Evolutionary conservation across 305 asterid genomes (phyloP).

Genomic region (Solanum hybrid): DNA sequence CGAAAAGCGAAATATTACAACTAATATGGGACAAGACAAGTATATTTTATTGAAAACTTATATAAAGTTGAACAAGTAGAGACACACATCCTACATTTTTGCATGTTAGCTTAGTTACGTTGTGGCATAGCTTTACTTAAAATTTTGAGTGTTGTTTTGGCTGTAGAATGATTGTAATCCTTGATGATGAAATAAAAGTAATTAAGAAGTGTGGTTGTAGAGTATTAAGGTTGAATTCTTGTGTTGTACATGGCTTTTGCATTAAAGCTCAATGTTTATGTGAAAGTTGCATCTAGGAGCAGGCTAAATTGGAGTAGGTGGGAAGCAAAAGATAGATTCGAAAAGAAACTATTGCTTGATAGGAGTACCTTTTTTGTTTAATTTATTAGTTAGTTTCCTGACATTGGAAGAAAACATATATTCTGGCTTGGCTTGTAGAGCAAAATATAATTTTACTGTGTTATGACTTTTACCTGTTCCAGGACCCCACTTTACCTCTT

Average conservation of each 20-base stretch:
- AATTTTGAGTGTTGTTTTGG: not conserved
- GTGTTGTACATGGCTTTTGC: not conserved
- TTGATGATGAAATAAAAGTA: not conserved
- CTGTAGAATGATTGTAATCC: not conserved
- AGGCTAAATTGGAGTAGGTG: not conserved
- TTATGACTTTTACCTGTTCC: not conserved
- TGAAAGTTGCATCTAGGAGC: not conserved
- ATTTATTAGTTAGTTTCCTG: not conserved
- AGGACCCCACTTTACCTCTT: not conserved
- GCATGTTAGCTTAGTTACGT: not conserved
- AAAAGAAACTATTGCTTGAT: not conserved
- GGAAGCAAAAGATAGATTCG: not conserved
- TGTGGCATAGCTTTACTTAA: not conserved
- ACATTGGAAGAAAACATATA: slow-evolving; percentile 1
- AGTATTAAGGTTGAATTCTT: not conserved
- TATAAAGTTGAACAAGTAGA: not conserved
- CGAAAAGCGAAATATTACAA: not conserved
- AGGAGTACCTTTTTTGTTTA: not conserved
- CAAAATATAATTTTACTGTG: not conserved
- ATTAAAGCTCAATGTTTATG: not conserved
- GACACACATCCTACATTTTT: not conserved
- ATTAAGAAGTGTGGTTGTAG: not conserved
- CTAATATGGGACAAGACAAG: not conserved
- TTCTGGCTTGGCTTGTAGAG: not conserved
- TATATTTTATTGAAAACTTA: not conserved